Evolutionary conservation across 495 filamentous ascomycete species (phyloP).

Genomic region (Thermochaetoides thermophila): DNA sequence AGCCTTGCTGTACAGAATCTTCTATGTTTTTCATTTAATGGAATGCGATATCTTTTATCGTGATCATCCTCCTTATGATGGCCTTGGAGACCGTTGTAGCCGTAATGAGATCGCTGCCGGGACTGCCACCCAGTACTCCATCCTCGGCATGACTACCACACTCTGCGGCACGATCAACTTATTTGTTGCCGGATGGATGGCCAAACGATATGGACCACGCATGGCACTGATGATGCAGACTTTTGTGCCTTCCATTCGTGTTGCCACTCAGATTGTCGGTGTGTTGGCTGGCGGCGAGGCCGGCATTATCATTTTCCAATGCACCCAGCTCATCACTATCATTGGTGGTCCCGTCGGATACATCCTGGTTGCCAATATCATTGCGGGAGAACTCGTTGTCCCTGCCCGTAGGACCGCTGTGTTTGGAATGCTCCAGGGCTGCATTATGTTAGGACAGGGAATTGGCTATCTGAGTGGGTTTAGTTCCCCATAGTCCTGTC

Average conservation of each 20-base stretch:
- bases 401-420: slow-evolving; percentile 34
- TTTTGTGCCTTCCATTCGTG: slow-evolving; percentile 35
- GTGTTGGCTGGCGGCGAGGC: slow-evolving; percentile 32
- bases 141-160: slow-evolving; percentile 36
- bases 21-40: slow-evolving; percentile 45
- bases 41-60: slow-evolving; percentile 42
- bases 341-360: slow-evolving; percentile 43
- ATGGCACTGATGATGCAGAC: slow-evolving; percentile 36
- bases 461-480: slow-evolving; percentile 35
- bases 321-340: slow-evolving; percentile 39
- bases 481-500: no score
- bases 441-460: slow-evolving; percentile 39
- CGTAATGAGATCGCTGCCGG: slow-evolving; percentile 36
- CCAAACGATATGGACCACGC: slow-evolving; percentile 40
- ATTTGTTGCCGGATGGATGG: slow-evolving; percentile 42
- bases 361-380: slow-evolving; percentile 39
- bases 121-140: slow-evolving; percentile 36
- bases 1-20: slow-evolving; percentile 24
- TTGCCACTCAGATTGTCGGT: slow-evolving; percentile 38
- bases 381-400: slow-evolving; percentile 35
- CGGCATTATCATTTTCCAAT: slow-evolving; percentile 42
- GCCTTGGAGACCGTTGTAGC: slow-evolving; percentile 28
- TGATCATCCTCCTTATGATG: slow-evolving; percentile 23
- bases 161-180: slow-evolving; percentile 39
- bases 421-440: slow-evolving; percentile 39